Evolutionary conservation across 768 basidiomycete species (phyloP).

Genomic region (Amanita molliuscula): DNA sequence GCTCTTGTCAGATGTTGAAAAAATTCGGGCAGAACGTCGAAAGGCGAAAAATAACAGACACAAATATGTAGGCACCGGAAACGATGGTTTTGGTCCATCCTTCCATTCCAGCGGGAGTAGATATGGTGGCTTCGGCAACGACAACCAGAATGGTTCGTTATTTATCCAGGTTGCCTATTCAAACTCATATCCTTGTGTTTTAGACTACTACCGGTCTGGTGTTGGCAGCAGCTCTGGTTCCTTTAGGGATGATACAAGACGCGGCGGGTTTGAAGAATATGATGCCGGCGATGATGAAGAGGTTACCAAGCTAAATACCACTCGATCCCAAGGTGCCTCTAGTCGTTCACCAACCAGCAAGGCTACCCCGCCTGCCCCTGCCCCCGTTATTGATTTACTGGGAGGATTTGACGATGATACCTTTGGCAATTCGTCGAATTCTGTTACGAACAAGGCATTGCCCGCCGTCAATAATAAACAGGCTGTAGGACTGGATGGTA

Average conservation of each 20-base stretch:
- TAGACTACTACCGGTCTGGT: slow-evolving; percentile 18
- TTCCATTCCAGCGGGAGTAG: slow-evolving; percentile 33
- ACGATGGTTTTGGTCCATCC: slow-evolving; percentile 52
- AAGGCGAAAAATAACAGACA: slow-evolving; percentile 86
- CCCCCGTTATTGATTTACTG: slow-evolving; percentile 60
- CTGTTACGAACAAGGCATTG: slow-evolving; percentile 40
- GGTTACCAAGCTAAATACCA: slow-evolving; percentile 16
- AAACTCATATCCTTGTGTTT: slow-evolving; percentile 2
- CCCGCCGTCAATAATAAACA: slow-evolving; percentile 30
- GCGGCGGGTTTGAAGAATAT: slow-evolving; percentile 79
- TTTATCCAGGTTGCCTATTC: slow-evolving; percentile 4
- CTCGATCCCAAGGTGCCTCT: slow-evolving; percentile 17
- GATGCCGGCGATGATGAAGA: slow-evolving; percentile 90
- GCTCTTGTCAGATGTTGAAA: slow-evolving; percentile 83
- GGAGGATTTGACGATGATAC: slow-evolving; percentile 71
- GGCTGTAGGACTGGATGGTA: slow-evolving; percentile 31
- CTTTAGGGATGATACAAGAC: slow-evolving; percentile 49
- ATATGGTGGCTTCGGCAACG: slow-evolving; percentile 37
- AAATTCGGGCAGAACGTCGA: slow-evolving; percentile 78
- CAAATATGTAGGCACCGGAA: slow-evolving; percentile 86
- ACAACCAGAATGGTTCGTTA: slow-evolving; percentile 20
- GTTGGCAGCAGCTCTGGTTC: slow-evolving; percentile 25
- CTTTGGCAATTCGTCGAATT: slow-evolving; percentile 20
- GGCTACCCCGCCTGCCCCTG: slow-evolving; percentile 24
- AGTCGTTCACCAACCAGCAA: slow-evolving; percentile 27